phyloP scores from a whole-genome alignment of 2,329 filamentous ascomycete species.

The Exophiala calicioides region DNA sequence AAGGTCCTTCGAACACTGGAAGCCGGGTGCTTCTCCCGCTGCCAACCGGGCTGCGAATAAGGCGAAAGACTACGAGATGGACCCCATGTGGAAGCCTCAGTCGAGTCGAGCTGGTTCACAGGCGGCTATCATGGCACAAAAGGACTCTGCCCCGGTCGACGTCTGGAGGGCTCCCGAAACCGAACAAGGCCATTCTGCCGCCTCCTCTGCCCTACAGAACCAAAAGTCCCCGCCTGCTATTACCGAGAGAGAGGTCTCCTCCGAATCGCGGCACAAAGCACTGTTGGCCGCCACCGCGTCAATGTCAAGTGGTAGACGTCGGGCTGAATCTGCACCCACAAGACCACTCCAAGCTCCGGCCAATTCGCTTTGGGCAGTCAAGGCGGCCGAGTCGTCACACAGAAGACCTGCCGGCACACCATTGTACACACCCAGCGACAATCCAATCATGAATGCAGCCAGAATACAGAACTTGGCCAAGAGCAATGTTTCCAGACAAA shows the following conservation, averaged over 20 bases:
- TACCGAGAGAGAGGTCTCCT: constrained; percentile 49
- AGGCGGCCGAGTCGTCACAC: constrained; percentile 70
- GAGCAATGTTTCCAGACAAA: constrained; percentile 68
- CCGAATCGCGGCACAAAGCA: constrained; percentile 63
- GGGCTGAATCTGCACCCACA: constrained; percentile 64
- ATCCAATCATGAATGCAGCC: constrained; percentile 55
- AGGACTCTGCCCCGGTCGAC: constrained; percentile 53
- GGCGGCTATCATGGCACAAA: constrained; percentile 69
- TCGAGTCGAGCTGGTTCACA: constrained; percentile 68
- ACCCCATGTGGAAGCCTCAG: constrained; percentile 64
- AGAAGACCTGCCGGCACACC: constrained; percentile 43
- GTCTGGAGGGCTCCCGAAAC: constrained; percentile 53
- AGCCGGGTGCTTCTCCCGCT: constrained; percentile 61
- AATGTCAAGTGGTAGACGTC: constrained; percentile 62
- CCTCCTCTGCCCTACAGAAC: constrained; percentile 63
- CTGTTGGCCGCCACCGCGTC: constrained; percentile 75
- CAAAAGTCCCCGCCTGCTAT: constrained; percentile 51
- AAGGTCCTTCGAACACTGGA: constrained; percentile 66
- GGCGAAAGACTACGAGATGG: constrained; percentile 63
- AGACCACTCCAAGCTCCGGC: constrained; percentile 35
- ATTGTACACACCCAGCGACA: constrained; percentile 45
- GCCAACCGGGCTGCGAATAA: constrained; percentile 61
- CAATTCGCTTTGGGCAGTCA: constrained; percentile 66
- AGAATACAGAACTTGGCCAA: constrained; percentile 64
- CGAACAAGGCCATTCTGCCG: constrained; percentile 65